phyloP scores from a whole-genome alignment of 371 early-diverging fungal species.

The Parasitella parasitica region DNA sequence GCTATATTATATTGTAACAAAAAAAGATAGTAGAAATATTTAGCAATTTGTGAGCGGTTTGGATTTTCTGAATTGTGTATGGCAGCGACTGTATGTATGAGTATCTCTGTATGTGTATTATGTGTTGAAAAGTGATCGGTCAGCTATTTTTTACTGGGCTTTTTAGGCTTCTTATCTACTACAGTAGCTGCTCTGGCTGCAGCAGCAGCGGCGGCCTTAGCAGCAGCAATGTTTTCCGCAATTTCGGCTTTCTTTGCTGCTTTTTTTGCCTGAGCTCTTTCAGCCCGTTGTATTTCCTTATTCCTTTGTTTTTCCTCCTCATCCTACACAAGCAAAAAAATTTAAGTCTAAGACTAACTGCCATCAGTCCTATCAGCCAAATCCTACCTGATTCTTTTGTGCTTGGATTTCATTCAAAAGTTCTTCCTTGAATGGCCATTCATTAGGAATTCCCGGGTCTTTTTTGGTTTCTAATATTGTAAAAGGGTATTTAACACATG shows the following conservation, averaged over 20 bases:
- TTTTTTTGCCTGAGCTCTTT: constrained; percentile 24
- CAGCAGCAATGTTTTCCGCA: constrained; percentile 18
- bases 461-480: constrained; percentile 33
- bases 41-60: background rate
- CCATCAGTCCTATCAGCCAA: background rate
- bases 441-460: constrained; percentile 57
- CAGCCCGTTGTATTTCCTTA: constrained; percentile 21
- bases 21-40: background rate
- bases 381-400: constrained; percentile 37
- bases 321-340: constrained; percentile 2
- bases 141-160: constrained; percentile 8
- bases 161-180: background rate
- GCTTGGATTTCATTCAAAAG: constrained; percentile 52
- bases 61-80: background rate
- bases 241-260: constrained; percentile 20
- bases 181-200: background rate
- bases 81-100: background rate
- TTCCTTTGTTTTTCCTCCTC: constrained; percentile 29
- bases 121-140: background rate
- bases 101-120: background rate
- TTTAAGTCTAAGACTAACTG: background rate
- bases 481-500: background rate
- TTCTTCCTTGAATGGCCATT: constrained; percentile 55
- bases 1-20: background rate
- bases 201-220: constrained; percentile 10